Evolutionary conservation across 495 filamentous ascomycete species (phyloP).

Genomic region (Podospora pseudoanserina): DNA sequence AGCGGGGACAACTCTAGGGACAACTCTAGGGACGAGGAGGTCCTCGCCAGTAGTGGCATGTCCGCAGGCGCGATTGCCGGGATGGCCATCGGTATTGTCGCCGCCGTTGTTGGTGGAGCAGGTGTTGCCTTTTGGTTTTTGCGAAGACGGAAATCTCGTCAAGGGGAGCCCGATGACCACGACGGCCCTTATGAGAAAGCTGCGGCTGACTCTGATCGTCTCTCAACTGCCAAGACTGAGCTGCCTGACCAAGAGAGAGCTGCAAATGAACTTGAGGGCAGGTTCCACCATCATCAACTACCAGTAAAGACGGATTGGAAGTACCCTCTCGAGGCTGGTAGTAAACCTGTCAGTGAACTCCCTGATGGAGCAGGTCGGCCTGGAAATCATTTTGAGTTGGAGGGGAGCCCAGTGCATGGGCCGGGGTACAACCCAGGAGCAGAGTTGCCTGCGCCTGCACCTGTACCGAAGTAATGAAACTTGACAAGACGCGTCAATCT

Average conservation of each 20-base stretch:
- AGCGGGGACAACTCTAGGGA: neutral
- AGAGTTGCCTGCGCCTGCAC: neutral
- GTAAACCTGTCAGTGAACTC: neutral
- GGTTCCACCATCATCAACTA: slow-evolving; percentile 1
- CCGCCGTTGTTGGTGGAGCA: neutral
- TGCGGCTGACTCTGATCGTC: neutral
- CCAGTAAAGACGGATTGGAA: slow-evolving; percentile 3
- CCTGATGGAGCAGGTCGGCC: neutral
- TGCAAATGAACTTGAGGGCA: neutral
- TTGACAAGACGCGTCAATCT: neutral
- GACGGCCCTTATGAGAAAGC: neutral
- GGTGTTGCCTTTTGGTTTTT: slow-evolving; percentile 8
- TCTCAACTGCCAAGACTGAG: neutral
- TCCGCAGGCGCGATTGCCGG: slow-evolving; percentile 10
- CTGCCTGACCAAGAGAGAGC: neutral
- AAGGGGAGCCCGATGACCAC: neutral
- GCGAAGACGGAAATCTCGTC: neutral
- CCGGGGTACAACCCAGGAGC: neutral
- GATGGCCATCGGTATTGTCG: slow-evolving; percentile 2
- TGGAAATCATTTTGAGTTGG: slow-evolving; percentile 2
- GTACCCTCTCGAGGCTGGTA: neutral
- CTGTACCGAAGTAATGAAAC: neutral
- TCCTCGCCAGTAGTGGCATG: neutral
- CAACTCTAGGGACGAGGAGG: neutral
- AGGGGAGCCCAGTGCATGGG: neutral